phyloP scores from a whole-genome alignment of 257 asterid genomes.

The Ilex asprella region DNA sequence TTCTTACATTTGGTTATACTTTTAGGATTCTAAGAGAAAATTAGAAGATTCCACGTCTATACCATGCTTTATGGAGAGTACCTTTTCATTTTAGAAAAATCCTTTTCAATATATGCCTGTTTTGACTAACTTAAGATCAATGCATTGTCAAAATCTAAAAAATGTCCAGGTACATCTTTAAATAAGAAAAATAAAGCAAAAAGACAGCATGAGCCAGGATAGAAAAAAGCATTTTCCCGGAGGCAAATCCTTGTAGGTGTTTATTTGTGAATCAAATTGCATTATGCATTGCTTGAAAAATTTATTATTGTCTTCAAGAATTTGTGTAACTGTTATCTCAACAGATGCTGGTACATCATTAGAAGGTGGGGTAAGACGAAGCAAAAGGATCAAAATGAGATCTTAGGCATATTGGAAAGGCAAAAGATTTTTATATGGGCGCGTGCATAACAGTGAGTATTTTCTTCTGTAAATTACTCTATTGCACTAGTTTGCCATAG shows the following conservation, averaged over 20 bases:
- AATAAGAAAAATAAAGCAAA: constrained; percentile 16
- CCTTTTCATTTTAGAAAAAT: no score
- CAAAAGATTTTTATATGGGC: constrained; percentile 66
- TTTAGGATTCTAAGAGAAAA: no score
- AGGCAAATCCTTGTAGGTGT: constrained; percentile 86
- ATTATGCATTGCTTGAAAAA: constrained; percentile 5
- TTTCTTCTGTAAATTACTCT: not conserved
- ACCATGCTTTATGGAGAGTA: no score
- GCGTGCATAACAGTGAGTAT: constrained; percentile 61
- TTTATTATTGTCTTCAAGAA: constrained; percentile 4
- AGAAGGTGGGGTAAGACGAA: constrained; percentile 75
- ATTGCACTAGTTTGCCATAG: no score
- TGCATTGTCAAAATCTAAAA: constrained; percentile 3
- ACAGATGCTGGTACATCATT: constrained; percentile 72
- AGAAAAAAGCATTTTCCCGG: constrained; percentile 18
- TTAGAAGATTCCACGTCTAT: no score
- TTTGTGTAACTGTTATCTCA: constrained; percentile 19
- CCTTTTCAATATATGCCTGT: no score
- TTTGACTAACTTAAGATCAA: not conserved
- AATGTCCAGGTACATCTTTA: constrained; percentile 4
- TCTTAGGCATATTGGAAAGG: constrained; percentile 93
- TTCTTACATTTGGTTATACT: no score
- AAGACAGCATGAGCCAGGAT: constrained; percentile 10
- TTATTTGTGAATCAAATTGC: constrained; percentile 12
- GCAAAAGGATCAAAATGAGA: constrained; percentile 77